Percentiles rank a stretch among this genome's conserved stretches.
These are phyloP conservation scores for Spergularia marina DNA, from an alignment of 148 eudicot species.

Conservation along the genomic window DNA sequence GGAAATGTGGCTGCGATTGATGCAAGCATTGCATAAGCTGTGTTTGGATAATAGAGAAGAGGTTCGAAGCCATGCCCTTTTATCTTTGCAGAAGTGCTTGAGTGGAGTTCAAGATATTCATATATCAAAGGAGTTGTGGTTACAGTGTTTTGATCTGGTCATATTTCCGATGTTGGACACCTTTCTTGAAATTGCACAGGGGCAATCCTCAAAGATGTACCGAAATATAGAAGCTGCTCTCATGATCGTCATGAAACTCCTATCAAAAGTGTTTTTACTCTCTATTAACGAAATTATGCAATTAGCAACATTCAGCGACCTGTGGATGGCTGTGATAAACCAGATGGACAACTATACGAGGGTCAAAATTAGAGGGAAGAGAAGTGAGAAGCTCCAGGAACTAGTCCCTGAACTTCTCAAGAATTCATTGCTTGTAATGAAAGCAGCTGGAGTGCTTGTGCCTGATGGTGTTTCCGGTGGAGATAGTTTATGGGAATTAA, in stretches of 20 bases:
- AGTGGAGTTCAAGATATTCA: constrained; percentile 44
- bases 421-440: constrained; percentile 66
- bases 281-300: constrained; percentile 51
- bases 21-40: constrained; percentile 64
- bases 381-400: constrained; percentile 73
- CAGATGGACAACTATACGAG: constrained; percentile 69
- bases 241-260: constrained; percentile 54
- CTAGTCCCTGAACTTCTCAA: constrained; percentile 63
- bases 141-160: constrained; percentile 71
- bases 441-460: constrained; percentile 54
- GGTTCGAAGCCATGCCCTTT: constrained; percentile 63
- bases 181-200: constrained; percentile 58
- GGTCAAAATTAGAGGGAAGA: constrained; percentile 62
- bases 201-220: constrained; percentile 52
- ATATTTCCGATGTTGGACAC: constrained; percentile 66
- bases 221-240: constrained; percentile 67
- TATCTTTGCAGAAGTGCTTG: constrained; percentile 57
- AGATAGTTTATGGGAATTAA: constrained; percentile 67
- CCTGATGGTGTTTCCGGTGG: constrained; percentile 46
- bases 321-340: constrained; percentile 61
- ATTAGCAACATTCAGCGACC: constrained; percentile 55
- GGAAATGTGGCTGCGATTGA: constrained; percentile 83
- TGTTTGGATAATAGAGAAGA: constrained; percentile 76
- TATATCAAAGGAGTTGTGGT: constrained; percentile 53
- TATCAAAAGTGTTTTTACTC: constrained; percentile 58